Evolutionary conservation across 2,329 filamentous ascomycete species (phyloP).

Genomic region (Bipolaris bicolor): DNA sequence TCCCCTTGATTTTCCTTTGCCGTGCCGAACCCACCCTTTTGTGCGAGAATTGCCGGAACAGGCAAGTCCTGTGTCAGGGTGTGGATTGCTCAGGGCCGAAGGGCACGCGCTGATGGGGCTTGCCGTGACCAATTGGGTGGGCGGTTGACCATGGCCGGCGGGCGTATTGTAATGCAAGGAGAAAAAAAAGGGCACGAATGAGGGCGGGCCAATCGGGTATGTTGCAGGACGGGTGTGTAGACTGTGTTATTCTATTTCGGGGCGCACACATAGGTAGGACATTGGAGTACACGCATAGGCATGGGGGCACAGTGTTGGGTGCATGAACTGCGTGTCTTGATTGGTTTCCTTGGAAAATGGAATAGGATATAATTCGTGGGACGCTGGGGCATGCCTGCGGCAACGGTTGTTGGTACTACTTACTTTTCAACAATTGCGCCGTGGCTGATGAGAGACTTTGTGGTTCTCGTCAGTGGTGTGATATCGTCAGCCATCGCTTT

Average conservation of each 20-base stretch:
- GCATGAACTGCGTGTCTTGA: no score
- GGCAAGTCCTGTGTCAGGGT: constrained; percentile 5
- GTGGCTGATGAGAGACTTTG: neutral
- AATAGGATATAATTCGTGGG: no score
- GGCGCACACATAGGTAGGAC: no score
- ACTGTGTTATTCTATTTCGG: no score
- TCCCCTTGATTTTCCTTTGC: neutral
- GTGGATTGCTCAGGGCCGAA: constrained; percentile 16
- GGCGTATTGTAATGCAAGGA: neutral
- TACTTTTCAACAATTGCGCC: neutral
- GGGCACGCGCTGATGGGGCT: constrained; percentile 15
- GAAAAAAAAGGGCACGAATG: no score
- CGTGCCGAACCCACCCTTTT: constrained; percentile 2
- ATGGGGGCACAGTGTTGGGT: no score
- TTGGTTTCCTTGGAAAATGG: no score
- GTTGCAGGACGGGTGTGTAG: no score
- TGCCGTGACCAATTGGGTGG: constrained; percentile 14
- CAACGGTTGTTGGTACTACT: no score
- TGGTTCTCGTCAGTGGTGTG: neutral
- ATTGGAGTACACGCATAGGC: no score
- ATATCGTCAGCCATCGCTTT: constrained; percentile 8
- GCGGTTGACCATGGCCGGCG: neutral
- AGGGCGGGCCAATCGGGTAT: no score
- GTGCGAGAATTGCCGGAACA: constrained; percentile 2
- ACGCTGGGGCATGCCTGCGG: no score